Base-by-base conservation (phyloP, 2,329 filamentous ascomycete species). In the Alternaria brassicae region DNA sequence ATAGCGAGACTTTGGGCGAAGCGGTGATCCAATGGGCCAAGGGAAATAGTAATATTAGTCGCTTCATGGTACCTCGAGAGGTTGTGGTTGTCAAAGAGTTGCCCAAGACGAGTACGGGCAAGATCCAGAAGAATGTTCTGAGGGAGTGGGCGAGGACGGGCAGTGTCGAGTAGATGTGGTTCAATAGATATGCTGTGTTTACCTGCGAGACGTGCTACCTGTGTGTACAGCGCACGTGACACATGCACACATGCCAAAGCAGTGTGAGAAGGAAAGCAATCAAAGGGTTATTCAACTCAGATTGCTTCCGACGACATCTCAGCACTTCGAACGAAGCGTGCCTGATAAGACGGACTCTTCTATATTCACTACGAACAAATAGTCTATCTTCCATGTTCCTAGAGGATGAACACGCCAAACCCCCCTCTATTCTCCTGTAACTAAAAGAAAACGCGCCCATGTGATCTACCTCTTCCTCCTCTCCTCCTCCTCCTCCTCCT, bases 81-180 rank as follows among this genome's bases (percentile, higher is more conserved):
- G 85, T 89, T 1, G 91, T 96, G 77, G 82, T 98, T 41, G 87
- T 99, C n/a, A 67, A 81, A 6, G 93, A 97, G 77, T 82, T 99
- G 65, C 95, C 95, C 9, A 99, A 99, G 85, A 99, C 95, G 27
- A 95, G 91, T 77, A 99, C 95, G 0, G 95, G 95, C 3, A 99
- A 99, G 84, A 85, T 98, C 60, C 89, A 92, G 85, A 99, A 99
- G 87, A 98, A 97, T 72, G 87, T 96, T 6, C 78, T 99, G 55
- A 83, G 95, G 60, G 90, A 92, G 68, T 97, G 93, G 94, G 91
- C 91, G 2, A 91, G 86, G 74, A 54, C 34, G 27, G 56, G 56
- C 5, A 85, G 85, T 25, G 39, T 78, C 8, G 50, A 47, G 55
- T 58, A 58, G 21, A n/a, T 34, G 15, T 48, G 37, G n/a, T 25